Conservation (phyloP, 192 early-diverging fungal species). For the Rhizophagus clarus region DNA sequence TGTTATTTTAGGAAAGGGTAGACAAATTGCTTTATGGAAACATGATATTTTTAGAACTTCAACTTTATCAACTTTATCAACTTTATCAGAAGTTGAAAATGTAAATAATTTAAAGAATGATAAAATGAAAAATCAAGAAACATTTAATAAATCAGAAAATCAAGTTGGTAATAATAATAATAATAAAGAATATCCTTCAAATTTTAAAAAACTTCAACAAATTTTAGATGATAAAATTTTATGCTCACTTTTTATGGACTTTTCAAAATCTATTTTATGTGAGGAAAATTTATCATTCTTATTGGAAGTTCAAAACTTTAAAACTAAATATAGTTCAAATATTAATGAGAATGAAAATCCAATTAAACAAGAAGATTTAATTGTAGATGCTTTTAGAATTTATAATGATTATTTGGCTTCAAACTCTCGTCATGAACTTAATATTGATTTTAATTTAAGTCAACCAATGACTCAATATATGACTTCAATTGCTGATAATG, state of each 20-base stretch:
- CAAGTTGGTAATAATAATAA: background rate
- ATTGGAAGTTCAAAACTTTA: conserved; percentile 60
- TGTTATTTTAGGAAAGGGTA: conserved; percentile 38
- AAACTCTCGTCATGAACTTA: conserved; percentile 48
- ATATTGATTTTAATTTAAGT: conserved; percentile 53
- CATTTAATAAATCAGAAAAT: background rate
- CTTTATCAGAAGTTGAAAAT: too few species aligned
- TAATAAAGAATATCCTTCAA: conserved; percentile 43
- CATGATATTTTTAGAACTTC: background rate
- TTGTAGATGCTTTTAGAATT: conserved; percentile 52
- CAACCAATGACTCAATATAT: conserved; percentile 52
- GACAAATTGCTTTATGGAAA: conserved; percentile 42
- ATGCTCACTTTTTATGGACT: conserved; percentile 63
- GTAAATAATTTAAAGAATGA: too few species aligned
- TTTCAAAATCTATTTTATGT: conserved; percentile 66
- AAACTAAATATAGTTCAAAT: conserved; percentile 36
- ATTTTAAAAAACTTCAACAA: conserved; percentile 55
- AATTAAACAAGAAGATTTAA: conserved; percentile 44
- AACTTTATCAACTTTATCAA: too few species aligned
- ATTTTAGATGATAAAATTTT: conserved; percentile 60
- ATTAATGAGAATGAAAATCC: conserved; percentile 1
- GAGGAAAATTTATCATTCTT: conserved; percentile 75
- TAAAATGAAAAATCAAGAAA: too few species aligned
- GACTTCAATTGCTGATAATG: conserved; percentile 40
- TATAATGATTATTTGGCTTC: conserved; percentile 53